Conservation (phyloP, 495 filamentous ascomycete species). For the Neurospora sublineolata region DNA sequence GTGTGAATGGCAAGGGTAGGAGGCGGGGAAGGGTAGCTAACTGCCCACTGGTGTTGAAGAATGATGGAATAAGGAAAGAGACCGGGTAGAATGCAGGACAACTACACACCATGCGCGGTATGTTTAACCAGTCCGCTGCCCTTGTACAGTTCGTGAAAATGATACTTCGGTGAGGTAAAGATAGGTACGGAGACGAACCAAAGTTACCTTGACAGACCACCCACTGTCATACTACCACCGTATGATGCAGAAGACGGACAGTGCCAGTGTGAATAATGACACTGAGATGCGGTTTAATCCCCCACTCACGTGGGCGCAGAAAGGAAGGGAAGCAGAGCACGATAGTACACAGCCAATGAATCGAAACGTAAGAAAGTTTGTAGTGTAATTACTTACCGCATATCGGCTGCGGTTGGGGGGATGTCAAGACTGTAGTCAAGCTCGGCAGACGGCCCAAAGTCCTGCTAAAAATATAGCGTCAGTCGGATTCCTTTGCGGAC, state of each 20-base stretch:
- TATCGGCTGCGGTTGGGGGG: conserved; percentile 30
- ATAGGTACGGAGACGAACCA: not conserved
- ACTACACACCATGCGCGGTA: not conserved
- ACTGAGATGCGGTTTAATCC: not conserved
- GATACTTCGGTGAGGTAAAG: not conserved
- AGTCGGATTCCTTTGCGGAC: conserved; percentile 9
- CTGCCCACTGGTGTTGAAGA: not conserved
- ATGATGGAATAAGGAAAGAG: not conserved
- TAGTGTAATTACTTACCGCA: conserved; percentile 28
- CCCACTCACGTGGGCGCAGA: not conserved
- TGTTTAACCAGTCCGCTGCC: not conserved
- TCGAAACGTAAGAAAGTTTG: conserved; percentile 6
- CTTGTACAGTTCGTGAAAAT: not conserved
- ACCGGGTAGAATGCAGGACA: not conserved
- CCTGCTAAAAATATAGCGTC: conserved; percentile 26
- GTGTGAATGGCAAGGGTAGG: not conserved
- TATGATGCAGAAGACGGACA: not conserved
- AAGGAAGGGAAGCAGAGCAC: not conserved
- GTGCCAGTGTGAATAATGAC: not conserved
- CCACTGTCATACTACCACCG: not conserved
- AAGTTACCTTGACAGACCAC: not conserved
- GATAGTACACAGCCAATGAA: not conserved
- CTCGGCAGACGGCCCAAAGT: conserved; percentile 38
- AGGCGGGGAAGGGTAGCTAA: not conserved
- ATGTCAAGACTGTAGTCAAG: conserved; percentile 36